phyloP scores from a whole-genome alignment of 179 eudicot genomes.

The Silene coronaria region DNA sequence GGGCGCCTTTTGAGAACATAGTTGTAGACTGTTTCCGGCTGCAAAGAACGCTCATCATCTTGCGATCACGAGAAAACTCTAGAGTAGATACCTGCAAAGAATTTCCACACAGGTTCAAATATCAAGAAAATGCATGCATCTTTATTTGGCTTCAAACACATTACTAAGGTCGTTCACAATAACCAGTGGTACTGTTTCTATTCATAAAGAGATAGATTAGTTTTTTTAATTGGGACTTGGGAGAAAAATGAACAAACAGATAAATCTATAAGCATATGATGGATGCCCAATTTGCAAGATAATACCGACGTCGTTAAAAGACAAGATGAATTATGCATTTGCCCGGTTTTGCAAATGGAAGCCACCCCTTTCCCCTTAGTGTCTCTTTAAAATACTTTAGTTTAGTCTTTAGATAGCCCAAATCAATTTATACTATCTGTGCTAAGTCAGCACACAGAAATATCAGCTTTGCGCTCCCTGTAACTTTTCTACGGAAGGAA shows the following conservation, averaged over 20 bases:
- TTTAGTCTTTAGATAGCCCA: background rate
- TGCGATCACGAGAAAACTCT: constrained; percentile 98
- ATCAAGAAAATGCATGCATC: background rate
- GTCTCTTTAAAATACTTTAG: background rate
- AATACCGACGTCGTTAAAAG: constrained; percentile 1
- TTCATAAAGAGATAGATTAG: background rate
- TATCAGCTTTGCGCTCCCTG: background rate
- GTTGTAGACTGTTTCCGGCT: constrained; percentile 77
- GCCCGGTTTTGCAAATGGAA: background rate
- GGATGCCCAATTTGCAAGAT: background rate
- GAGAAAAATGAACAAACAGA: background rate
- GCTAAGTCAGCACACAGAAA: background rate
- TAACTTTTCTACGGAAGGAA: background rate
- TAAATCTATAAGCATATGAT: background rate
- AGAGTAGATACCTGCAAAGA: constrained; percentile 58
- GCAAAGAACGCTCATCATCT: constrained; percentile 99
- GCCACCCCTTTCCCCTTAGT: background rate
- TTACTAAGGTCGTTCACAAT: background rate
- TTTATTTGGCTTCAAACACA: background rate
- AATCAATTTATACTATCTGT: background rate
- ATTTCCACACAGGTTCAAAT: constrained; percentile 7
- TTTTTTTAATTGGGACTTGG: background rate
- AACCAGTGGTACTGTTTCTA: background rate
- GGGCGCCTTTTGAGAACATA: constrained; percentile 97
- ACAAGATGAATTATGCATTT: background rate